Percentiles rank a stretch among this genome's conserved stretches.
Conservation (phyloP, 2,329 filamentous ascomycete genomes). For the Xylogone sp. region DNA sequence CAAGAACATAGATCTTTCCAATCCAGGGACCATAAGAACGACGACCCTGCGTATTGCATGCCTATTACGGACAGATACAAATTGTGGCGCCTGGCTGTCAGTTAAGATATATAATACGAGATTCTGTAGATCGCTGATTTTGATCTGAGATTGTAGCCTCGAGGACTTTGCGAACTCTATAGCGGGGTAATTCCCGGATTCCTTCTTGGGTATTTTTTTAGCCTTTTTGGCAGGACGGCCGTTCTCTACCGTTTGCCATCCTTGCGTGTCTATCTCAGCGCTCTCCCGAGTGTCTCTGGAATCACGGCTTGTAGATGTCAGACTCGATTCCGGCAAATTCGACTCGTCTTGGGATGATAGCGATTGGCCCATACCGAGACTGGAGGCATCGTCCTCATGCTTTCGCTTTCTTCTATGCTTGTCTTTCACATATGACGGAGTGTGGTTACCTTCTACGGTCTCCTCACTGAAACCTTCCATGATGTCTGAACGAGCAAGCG, state of each 20-base stretch:
- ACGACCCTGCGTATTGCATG: conserved; percentile 75
- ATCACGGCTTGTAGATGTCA: conserved; percentile 20
- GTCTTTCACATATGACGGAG: conserved; percentile 2
- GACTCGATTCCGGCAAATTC: conserved; percentile 29
- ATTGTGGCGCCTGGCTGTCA: conserved; percentile 61
- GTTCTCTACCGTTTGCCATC: conserved; percentile 49
- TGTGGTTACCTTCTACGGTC: neutral
- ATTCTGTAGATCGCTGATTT: conserved; percentile 58
- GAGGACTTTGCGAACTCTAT: conserved; percentile 52
- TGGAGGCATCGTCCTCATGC: conserved; percentile 14
- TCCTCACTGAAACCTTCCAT: neutral
- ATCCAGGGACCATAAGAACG: conserved; percentile 83
- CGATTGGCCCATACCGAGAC: conserved; percentile 15
- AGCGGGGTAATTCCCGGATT: conserved; percentile 54
- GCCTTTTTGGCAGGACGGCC: conserved; percentile 50
- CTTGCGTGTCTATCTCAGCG: conserved; percentile 17
- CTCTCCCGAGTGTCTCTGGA: conserved; percentile 6
- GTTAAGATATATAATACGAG: conserved; percentile 64
- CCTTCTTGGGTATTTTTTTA: conserved; percentile 56
- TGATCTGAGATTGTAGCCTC: conserved; percentile 58
- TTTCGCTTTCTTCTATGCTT: conserved; percentile 25
- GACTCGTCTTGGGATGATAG: conserved; percentile 20
- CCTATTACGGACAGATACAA: conserved; percentile 60
- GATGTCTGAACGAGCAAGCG: neutral
- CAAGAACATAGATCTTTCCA: conserved; percentile 84